phyloP scores from a whole-genome alignment of 371 early-diverging fungal genomes.

The Syncephalastrum contaminatum region DNA sequence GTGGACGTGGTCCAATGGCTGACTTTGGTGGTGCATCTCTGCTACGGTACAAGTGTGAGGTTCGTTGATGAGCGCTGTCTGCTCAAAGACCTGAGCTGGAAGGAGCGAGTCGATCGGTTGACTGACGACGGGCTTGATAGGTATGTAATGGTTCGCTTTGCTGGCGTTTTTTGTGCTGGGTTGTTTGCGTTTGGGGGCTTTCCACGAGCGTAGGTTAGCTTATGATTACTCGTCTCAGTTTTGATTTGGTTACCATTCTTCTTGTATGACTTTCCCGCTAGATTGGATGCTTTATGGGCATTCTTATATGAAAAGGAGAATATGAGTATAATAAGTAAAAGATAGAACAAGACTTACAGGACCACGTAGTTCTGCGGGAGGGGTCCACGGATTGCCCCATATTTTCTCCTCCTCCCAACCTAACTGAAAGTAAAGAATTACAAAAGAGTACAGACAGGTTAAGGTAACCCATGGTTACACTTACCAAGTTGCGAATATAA shows the following conservation, averaged over 20 bases:
- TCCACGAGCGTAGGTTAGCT: too few relatives aligned
- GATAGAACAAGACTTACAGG: slow-evolving; percentile 5
- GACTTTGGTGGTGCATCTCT: slow-evolving; percentile 37
- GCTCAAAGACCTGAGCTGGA: slow-evolving; percentile 9
- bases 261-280: slow-evolving; percentile 42
- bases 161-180: too few relatives aligned
- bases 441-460: neutral
- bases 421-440: slow-evolving; percentile 20
- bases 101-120: too few relatives aligned
- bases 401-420: slow-evolving; percentile 54
- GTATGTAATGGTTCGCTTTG: too few relatives aligned
- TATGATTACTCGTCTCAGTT: neutral
- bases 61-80: slow-evolving; percentile 18
- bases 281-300: slow-evolving; percentile 41
- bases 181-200: too few relatives aligned
- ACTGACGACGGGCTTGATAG: too few relatives aligned
- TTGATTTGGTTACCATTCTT: slow-evolving; percentile 6
- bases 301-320: slow-evolving; percentile 10
- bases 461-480: neutral
- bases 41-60: slow-evolving; percentile 21
- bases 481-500: slow-evolving; percentile 67
- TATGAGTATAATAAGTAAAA: neutral
- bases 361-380: slow-evolving; percentile 36
- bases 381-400: slow-evolving; percentile 44
- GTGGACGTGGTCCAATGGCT: slow-evolving; percentile 37